phyloP scores from a whole-genome alignment of 2,329 filamentous ascomycete genomes.

The Aureobasidium vineae region DNA sequence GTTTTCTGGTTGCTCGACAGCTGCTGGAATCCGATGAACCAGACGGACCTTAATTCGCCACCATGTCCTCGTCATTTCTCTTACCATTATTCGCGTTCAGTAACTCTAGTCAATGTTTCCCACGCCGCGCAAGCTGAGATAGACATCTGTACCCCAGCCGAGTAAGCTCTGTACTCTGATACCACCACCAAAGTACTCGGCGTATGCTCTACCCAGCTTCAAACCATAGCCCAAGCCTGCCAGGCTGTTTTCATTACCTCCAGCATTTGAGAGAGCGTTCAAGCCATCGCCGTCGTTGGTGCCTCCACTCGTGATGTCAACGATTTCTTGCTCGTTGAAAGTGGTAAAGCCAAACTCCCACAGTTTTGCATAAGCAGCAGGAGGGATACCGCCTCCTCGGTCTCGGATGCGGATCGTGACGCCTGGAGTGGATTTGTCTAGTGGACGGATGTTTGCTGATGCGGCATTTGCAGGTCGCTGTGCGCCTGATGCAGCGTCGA shows the following conservation, averaged over 20 bases:
- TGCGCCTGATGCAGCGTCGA: conserved; percentile 37
- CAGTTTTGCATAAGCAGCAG: conserved; percentile 78
- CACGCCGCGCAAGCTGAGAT: conserved; percentile 61
- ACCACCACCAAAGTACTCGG: conserved; percentile 96
- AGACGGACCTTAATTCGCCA: neutral
- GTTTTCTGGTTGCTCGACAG: neutral
- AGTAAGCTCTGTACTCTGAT: conserved; percentile 93
- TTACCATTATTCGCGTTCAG: neutral
- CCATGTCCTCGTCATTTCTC: neutral
- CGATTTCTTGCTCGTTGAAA: conserved; percentile 67
- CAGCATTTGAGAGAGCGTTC: conserved; percentile 69
- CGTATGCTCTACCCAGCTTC: conserved; percentile 86
- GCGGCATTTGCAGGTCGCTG: conserved; percentile 31
- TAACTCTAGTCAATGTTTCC: conserved; percentile 37
- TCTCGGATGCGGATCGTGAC: conserved; percentile 96
- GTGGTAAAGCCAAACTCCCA: conserved; percentile 99
- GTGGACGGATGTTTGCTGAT: conserved; percentile 44
- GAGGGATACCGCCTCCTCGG: conserved; percentile 87
- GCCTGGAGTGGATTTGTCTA: conserved; percentile 62
- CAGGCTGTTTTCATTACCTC: conserved; percentile 72
- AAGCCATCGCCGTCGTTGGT: conserved; percentile 59
- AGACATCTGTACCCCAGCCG: conserved; percentile 80
- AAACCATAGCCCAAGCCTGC: conserved; percentile 86
- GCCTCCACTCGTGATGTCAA: conserved; percentile 49
- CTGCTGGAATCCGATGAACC: neutral